Base-by-base conservation (phyloP, 257 asterid species). In the Ilex aquifolium region DNA sequence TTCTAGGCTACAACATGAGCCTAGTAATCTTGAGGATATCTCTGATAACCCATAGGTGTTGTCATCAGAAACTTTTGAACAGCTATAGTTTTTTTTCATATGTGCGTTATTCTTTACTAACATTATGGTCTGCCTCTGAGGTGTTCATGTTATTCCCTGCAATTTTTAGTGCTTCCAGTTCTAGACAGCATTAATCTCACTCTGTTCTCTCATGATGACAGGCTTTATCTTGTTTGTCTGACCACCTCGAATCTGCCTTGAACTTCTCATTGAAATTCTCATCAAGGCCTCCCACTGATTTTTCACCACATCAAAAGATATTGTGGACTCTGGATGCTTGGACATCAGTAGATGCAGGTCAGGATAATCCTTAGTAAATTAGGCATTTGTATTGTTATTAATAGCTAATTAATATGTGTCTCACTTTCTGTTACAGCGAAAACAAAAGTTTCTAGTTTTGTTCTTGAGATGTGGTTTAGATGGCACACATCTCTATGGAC, bases 401-500 rank as follows among this genome's bases (percentile, higher is more conserved):
- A 10, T 62, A 51, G 62, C 61, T 67, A 60, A 59, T n/a, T 61
- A 21, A 65, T 30, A 65, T 67, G 58, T 61, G 14, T 63, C 59
- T 60, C 60, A 46, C 61, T 56, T 72, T 68, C 40, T 65, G 64
- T 74, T 70, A 72, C 83, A 71, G 94, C 49, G 17, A 77, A 60
- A 65, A 76, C 74, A 69, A 81, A 79, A 69, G 46, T 93, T 62
- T 74, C 95, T 59, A 76, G 85, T 77, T 84, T 72, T 72, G 73
- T 75, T 63, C 74, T 82, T 66, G 97, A 88, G 69, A 78, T 93
- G 94, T 93, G 99, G 99, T 79, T 75, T 71, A 77, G 80, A 65
- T 93, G 99, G 99, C 99, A 90, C 70, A 68, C 74, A 76, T 70
- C 80, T 68, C 78, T 90, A 68, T 93, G 99, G 99, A 80, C 69